Evolutionary conservation across 2,329 filamentous ascomycete genomes (phyloP), one percentile per base, ranked within the genome.

Genomic region (Truncatella angustata): DNA sequence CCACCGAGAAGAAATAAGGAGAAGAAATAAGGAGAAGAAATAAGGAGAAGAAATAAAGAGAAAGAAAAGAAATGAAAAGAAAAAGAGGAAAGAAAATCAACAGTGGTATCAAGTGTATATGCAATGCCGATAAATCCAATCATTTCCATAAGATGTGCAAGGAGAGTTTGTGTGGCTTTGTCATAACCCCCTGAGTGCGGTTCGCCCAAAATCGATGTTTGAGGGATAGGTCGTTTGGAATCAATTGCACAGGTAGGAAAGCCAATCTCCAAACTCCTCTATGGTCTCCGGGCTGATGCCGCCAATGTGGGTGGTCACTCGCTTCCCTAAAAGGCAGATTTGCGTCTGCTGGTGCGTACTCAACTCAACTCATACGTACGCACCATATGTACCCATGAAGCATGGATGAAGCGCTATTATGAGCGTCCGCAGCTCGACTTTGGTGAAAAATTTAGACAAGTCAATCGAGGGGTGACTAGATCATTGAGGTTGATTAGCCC

Each of bases 401-500:
- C n/a, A n/a, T n/a, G n/a, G n/a, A n/a, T n/a, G n/a, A n/a, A n/a
- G n/a, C n/a, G n/a, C n/a, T n/a, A n/a, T n/a, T n/a, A n/a, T n/a
- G n/a, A n/a, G n/a, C n/a, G n/a, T n/a, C n/a, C n/a, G n/a, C n/a
- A n/a, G n/a, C n/a, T n/a, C n/a, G n/a, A n/a, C n/a, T n/a, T n/a
- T n/a, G n/a, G n/a, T n/a, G n/a, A n/a, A n/a, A n/a, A n/a, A n/a
- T n/a, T n/a, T n/a, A n/a, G n/a, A n/a, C n/a, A n/a, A n/a, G n/a
- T n/a, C n/a, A n/a, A n/a, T n/a, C n/a, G n/a, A n/a, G n/a, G n/a
- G n/a, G n/a, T 32, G 40, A 32, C 28, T 32, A 32, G 40, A 42
- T 59, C 53, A 73, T 57, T 82, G 78, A 56, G 75, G 76, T 56
- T 76, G 74, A 52, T 74, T 75, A 7, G 74, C 60, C 79, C 79